Evolutionary conservation across 1,139 yeast species (phyloP).

Genomic region (Geotrichum carabidarum): DNA sequence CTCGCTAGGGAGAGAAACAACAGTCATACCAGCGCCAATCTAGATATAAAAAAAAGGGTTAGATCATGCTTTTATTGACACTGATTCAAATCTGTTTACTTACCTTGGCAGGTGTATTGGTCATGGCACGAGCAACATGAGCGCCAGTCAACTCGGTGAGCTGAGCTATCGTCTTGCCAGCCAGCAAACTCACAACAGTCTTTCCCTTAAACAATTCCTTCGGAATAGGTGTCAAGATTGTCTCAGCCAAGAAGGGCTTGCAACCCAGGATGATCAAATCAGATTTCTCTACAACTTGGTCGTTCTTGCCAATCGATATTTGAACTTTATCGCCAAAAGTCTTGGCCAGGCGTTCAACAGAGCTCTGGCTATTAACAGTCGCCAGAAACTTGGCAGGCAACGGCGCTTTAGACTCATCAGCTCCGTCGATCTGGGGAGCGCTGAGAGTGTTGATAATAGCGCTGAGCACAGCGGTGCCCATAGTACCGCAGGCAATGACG

Average conservation of each 20-base stretch:
- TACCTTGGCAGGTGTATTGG: constrained; percentile 86
- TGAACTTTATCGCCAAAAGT: constrained; percentile 49
- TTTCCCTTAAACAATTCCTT: constrained; percentile 49
- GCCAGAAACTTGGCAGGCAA: constrained; percentile 69
- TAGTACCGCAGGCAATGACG: constrained; percentile 88
- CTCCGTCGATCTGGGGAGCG: constrained; percentile 30
- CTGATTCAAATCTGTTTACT: neutral
- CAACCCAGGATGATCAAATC: constrained; percentile 76
- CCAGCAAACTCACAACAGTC: constrained; percentile 74
- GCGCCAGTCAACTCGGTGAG: constrained; percentile 50
- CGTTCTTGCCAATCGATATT: constrained; percentile 52
- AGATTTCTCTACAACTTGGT: constrained; percentile 55
- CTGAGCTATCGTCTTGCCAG: constrained; percentile 83
- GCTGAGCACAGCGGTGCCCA: constrained; percentile 92
- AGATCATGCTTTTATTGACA: neutral
- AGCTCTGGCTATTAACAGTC: constrained; percentile 58
- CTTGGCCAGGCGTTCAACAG: constrained; percentile 45
- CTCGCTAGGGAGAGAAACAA: constrained; percentile 45
- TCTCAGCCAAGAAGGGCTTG: constrained; percentile 74
- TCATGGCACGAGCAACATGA: constrained; percentile 84
- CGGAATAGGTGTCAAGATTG: constrained; percentile 44
- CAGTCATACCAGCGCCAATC: constrained; percentile 87
- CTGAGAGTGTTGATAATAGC: constrained; percentile 58
- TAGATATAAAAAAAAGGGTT: constrained; percentile 30
- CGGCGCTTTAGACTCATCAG: constrained; percentile 14